These are phyloP conservation scores for Trametes meyenii DNA, from an alignment of 768 basidiomycete species.

Conservation along the genomic window DNA sequence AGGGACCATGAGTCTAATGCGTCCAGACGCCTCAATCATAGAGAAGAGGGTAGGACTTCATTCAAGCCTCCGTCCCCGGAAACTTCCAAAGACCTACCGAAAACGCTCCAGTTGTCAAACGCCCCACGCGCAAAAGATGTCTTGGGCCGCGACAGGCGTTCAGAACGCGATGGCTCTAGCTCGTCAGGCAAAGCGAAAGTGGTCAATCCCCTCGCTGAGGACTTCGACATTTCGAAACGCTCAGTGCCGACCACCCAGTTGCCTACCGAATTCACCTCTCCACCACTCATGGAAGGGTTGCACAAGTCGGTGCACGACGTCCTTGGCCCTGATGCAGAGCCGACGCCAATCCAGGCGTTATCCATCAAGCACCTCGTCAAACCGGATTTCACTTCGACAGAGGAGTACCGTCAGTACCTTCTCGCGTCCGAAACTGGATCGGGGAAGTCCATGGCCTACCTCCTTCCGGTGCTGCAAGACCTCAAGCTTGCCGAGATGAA, in stretches of 20 bases:
- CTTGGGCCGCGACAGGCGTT: not conserved
- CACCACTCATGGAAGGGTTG: conserved; percentile 70
- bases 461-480: conserved; percentile 79
- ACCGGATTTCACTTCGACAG: conserved; percentile 20
- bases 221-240: conserved; percentile 40
- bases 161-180: not conserved
- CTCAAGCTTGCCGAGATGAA: conserved; percentile 67
- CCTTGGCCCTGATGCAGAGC: conserved; percentile 56
- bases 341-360: conserved; percentile 81
- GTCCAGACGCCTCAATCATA: not conserved
- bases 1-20: not conserved
- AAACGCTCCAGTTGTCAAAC: not conserved
- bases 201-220: conserved; percentile 35
- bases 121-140: not conserved
- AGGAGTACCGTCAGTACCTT: conserved; percentile 49
- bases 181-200: conserved; percentile 13
- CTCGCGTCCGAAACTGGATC: conserved; percentile 91
- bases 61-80: not conserved
- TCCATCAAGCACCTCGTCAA: conserved; percentile 67
- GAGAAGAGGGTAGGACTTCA: not conserved
- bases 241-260: conserved; percentile 34
- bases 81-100: not conserved
- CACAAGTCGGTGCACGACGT: conserved; percentile 56
- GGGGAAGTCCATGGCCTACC: conserved; percentile 89
- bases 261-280: conserved; percentile 56